A percentile compares a stretch with the other conserved stretches of the same genome.
phyloP scores from a whole-genome alignment of 2,329 filamentous ascomycete species.

The Beauveria medogensis region DNA sequence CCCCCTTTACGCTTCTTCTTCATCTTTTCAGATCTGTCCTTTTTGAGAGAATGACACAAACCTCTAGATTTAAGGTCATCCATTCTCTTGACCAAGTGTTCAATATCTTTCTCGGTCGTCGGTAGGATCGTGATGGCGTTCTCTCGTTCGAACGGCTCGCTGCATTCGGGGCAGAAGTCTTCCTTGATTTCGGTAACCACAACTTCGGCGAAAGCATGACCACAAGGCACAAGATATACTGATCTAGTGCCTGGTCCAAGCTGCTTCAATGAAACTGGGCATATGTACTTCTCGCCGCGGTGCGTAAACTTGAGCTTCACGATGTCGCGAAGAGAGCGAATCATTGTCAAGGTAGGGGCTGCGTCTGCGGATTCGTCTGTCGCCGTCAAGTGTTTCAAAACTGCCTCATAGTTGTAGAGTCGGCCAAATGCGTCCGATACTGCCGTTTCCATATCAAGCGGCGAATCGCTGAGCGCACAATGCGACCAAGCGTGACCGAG shows the following conservation, averaged over 20 bases:
- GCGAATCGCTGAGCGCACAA: conserved; percentile 76
- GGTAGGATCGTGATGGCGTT: conserved; percentile 82
- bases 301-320: conserved; percentile 69
- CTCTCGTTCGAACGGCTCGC: conserved; percentile 59
- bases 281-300: conserved; percentile 57
- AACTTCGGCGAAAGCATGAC: conserved; percentile 84
- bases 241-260: conserved; percentile 71
- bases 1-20: conserved; percentile 64
- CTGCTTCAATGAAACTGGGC: conserved; percentile 80
- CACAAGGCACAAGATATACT: conserved; percentile 89
- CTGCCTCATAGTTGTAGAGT: conserved; percentile 90
- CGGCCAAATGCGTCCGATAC: conserved; percentile 79
- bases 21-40: conserved; percentile 47
- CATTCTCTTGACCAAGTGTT: conserved; percentile 55
- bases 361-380: conserved; percentile 47
- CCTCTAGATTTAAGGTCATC: conserved; percentile 63
- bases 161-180: conserved; percentile 61
- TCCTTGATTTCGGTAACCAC: conserved; percentile 75
- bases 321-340: conserved; percentile 78
- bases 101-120: conserved; percentile 60
- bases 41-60: conserved; percentile 82
- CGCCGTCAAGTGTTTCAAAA: conserved; percentile 57
- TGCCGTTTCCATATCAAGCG: conserved; percentile 59
- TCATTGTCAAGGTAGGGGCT: conserved; percentile 43
- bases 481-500: conserved; percentile 80